Percentiles rank a stretch among this genome's conserved stretches.
These are phyloP conservation scores for Colletotrichum spaethianum DNA, from an alignment of 2,329 filamentous ascomycete species.

Conservation along the genomic window DNA sequence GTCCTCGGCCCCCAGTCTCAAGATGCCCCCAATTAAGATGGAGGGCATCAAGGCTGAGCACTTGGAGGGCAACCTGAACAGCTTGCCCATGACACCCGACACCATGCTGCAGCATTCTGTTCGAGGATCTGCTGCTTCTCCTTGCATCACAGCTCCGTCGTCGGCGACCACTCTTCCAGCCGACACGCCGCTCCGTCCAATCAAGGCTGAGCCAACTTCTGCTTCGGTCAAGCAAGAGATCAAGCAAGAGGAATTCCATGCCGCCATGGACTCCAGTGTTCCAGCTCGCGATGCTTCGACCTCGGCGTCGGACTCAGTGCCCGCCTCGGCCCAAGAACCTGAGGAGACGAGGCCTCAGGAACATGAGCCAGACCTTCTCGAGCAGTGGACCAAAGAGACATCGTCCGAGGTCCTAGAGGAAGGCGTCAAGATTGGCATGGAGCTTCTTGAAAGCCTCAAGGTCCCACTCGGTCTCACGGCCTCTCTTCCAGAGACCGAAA, in stretches of 20 bases:
- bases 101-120: background rate
- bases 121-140: background rate
- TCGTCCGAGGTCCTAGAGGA: constrained; percentile 28
- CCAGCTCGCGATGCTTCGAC: too few relatives aligned
- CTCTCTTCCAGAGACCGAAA: constrained; percentile 17
- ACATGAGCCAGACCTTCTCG: constrained; percentile 2
- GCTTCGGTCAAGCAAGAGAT: background rate
- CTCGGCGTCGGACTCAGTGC: background rate
- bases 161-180: background rate
- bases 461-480: constrained; percentile 2
- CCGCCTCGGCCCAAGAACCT: background rate
- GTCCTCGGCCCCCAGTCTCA: background rate
- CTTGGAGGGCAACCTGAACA: background rate
- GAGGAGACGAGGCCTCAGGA: background rate
- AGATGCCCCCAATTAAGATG: constrained; percentile 24
- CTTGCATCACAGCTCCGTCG: background rate
- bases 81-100: background rate
- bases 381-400: constrained; percentile 20
- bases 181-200: background rate
- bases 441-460: constrained; percentile 31
- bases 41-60: constrained; percentile 13
- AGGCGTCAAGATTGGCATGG: constrained; percentile 19
- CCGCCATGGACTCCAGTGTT: background rate
- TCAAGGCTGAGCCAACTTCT: background rate
- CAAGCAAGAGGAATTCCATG: background rate